Evolutionary conservation across 305 asterid genomes (phyloP).

Genomic region (Salvia sclarea): DNA sequence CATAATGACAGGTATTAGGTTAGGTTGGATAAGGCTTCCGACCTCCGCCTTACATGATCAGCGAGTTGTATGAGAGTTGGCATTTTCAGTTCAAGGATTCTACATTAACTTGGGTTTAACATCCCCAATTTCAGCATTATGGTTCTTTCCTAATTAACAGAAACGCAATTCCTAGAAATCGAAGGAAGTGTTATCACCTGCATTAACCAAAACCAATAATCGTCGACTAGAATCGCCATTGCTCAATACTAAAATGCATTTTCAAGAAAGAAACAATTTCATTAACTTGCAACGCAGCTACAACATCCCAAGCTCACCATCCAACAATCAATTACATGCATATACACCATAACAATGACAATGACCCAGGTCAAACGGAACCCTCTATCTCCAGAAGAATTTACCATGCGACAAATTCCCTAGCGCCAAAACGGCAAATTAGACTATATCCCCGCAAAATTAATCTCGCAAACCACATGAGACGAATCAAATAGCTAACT

Average conservation of each 20-base stretch:
- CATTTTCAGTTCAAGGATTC: not conserved
- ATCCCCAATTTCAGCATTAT: constrained; percentile 4
- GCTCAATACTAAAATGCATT: not conserved
- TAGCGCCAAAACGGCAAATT: constrained; percentile 2
- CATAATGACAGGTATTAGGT: not conserved
- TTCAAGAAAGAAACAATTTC: not conserved
- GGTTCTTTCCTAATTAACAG: not conserved
- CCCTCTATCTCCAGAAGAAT: not conserved
- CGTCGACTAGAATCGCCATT: not conserved
- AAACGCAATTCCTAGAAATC: not conserved
- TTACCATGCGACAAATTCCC: not conserved
- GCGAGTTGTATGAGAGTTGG: not conserved
- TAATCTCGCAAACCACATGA: not conserved
- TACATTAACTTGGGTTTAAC: not conserved
- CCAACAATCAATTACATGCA: constrained; percentile 4
- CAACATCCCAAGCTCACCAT: not conserved
- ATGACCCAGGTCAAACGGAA: not conserved
- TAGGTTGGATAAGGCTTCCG: not conserved
- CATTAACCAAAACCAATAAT: not conserved
- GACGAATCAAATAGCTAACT: not conserved
- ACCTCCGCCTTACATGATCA: not conserved
- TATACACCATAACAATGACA: not conserved
- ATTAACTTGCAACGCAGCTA: not conserved
- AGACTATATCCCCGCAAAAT: not conserved
- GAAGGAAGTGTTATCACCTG: not conserved